These are phyloP conservation scores for Medicago ruthenica DNA, from an alignment of 306 rosid species.

Conservation along the genomic window DNA sequence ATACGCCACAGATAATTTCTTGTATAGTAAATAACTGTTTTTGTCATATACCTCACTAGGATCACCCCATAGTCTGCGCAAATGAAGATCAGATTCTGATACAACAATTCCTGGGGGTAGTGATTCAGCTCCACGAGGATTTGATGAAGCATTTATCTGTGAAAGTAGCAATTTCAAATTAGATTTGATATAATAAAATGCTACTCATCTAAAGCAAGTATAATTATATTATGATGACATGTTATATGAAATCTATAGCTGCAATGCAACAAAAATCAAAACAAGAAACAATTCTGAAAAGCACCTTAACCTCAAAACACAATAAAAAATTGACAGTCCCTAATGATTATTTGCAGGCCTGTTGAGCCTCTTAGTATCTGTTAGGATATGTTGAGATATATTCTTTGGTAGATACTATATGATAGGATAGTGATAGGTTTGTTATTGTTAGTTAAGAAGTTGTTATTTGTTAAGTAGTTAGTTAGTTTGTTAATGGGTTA, in stretches of 20 bases:
- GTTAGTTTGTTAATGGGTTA: too few relatives aligned
- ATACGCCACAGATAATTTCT: constrained; percentile 29
- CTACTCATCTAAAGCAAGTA: constrained; percentile 25
- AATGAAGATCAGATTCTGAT: constrained; percentile 78
- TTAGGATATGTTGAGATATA: constrained; percentile 7
- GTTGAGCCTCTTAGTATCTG: background rate
- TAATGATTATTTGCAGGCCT: background rate
- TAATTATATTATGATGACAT: constrained; percentile 23
- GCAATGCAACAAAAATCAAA: constrained; percentile 27
- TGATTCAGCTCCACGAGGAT: constrained; percentile 93
- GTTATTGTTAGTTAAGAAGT: too few relatives aligned
- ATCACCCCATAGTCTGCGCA: constrained; percentile 95
- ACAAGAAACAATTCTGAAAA: constrained; percentile 14
- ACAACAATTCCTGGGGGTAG: constrained; percentile 91
- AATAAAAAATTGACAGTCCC: background rate
- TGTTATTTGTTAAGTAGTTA: too few relatives aligned
- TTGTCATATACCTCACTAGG: constrained; percentile 87
- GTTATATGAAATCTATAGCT: constrained; percentile 26
- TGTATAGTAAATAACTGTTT: constrained; percentile 28
- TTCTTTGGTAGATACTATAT: background rate
- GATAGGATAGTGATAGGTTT: background rate
- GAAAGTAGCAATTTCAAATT: constrained; percentile 35
- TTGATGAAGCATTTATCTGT: constrained; percentile 80
- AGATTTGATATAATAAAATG: constrained; percentile 29
- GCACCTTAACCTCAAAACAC: background rate